Evolutionary conservation across 371 early-diverging fungal species (phyloP), one percentile per base, ranked within the genome.

Genomic region (Ordospora pajunii): DNA sequence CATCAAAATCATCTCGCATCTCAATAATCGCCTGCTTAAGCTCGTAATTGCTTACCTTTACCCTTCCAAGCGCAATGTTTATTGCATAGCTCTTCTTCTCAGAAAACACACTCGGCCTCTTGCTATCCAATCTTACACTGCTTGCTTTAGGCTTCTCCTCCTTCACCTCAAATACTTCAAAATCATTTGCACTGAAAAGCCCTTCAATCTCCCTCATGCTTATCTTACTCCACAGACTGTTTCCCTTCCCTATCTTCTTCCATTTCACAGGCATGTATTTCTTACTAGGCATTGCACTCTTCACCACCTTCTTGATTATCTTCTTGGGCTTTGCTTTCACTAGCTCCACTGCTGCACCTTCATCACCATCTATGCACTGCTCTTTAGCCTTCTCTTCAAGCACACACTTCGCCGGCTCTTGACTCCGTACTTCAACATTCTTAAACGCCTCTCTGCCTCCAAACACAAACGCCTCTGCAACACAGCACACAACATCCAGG

Each of bases 61-160:
- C 52, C 25, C 78, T 54, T 21, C 80, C 70, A 10, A 81, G 49
- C 0, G 79, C 81, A 43, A 81, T 81, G 32, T 70, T 67, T 44
- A 81, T 27, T 17, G 81, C 74, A 70, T 78, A 66, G 50, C 63
- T 76, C 46, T 81, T 81, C 63, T 81, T 81, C 11, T 42, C 43
- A 58, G 71, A 73, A 37, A 78, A 49, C 1, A 62, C 19, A 58
- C 25, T 42, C 1, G 40, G 48, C 23, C 19, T 67, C 37, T 42
- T 58, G 5, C 46, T 54, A 21, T 52, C 52, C 22, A 23, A 10
- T 37, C 43, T 48, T 19, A 9, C 21, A 32, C 17, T 37, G 7
- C 17, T 6, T 46, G 19, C 11, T 43, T 45, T 65, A 4, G 48
- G 54, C 23, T 67, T 69, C 17, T 62, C 67, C 44, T 67, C 54